Conservation (phyloP, 345 rosid genomes). For the Acer negundo region DNA sequence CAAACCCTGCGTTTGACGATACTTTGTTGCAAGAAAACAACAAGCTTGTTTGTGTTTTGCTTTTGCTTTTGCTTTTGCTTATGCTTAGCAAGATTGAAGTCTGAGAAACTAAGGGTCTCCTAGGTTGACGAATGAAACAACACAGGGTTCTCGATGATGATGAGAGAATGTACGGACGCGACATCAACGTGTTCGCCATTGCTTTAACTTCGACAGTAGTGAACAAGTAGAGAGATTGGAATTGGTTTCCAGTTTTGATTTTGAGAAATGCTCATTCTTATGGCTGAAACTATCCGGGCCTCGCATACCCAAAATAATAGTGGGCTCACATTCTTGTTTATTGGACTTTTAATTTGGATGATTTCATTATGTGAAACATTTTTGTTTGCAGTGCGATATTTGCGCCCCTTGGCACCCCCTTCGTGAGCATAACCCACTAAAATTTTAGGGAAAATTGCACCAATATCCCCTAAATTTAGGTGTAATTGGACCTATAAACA, state of each 20-base stretch:
- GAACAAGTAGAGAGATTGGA: background rate
- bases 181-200: slow-evolving; percentile 41
- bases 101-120: slow-evolving; percentile 27
- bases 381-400: too few relatives aligned
- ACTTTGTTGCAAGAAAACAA: slow-evolving; percentile 20
- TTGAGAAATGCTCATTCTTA: background rate
- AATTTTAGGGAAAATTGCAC: too few relatives aligned
- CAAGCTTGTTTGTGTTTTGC: slow-evolving; percentile 1
- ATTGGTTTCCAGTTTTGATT: background rate
- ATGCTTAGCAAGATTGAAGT: background rate
- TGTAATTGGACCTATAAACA: too few relatives aligned
- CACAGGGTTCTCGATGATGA: slow-evolving; percentile 30
- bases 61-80: background rate
- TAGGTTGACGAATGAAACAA: slow-evolving; percentile 18
- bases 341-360: too few relatives aligned
- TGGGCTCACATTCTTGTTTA: background rate
- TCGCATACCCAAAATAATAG: background rate
- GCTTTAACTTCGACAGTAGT: background rate
- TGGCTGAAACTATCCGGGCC: background rate
- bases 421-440: too few relatives aligned
- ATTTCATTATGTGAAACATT: too few relatives aligned
- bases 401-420: too few relatives aligned
- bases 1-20: slow-evolving; percentile 37
- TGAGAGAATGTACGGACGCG: slow-evolving; percentile 41
- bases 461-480: too few relatives aligned